Evolutionary conservation across 208 protist genomes (phyloP).

Genomic region (Leishmania braziliensis): DNA sequence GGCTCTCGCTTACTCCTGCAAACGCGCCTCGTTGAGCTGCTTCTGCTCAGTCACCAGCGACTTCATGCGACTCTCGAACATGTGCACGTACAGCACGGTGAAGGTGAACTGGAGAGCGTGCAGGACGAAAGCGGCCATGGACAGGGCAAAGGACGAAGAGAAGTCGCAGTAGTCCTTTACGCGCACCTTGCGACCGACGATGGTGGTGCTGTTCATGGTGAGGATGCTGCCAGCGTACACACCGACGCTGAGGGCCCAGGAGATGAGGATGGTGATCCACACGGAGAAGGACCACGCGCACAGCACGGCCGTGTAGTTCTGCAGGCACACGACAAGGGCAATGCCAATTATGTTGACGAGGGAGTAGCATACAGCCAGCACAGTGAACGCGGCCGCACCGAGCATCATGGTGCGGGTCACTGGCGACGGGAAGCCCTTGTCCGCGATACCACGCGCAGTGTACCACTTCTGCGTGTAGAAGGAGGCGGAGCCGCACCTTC

Average conservation of each 20-base stretch:
- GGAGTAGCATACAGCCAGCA: constrained; percentile 26
- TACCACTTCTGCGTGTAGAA: constrained; percentile 24
- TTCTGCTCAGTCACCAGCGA: constrained; percentile 34
- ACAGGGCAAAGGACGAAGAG: constrained; percentile 23
- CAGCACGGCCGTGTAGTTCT: constrained; percentile 29
- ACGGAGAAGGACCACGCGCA: constrained; percentile 36
- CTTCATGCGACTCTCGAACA: constrained; percentile 28
- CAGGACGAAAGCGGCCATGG: constrained; percentile 26
- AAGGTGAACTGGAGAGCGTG: constrained; percentile 32
- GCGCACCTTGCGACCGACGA: constrained; percentile 19
- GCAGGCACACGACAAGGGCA: constrained; percentile 17
- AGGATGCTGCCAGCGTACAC: constrained; percentile 22
- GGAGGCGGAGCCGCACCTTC: constrained; percentile 13
- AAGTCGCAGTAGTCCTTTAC: constrained; percentile 33
- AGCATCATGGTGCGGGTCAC: constrained; percentile 26
- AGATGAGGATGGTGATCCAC: constrained; percentile 36
- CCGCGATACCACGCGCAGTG: not conserved
- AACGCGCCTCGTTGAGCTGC: constrained; percentile 10
- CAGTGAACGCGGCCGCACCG: constrained; percentile 22
- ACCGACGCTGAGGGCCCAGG: constrained; percentile 29
- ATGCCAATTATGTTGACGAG: constrained; percentile 29
- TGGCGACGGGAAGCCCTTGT: constrained; percentile 23
- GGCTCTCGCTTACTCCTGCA: not conserved
- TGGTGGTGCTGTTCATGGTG: constrained; percentile 23
- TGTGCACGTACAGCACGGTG: constrained; percentile 23